Conservation (phyloP, 306 rosid species). For the Benincasa hispida region DNA sequence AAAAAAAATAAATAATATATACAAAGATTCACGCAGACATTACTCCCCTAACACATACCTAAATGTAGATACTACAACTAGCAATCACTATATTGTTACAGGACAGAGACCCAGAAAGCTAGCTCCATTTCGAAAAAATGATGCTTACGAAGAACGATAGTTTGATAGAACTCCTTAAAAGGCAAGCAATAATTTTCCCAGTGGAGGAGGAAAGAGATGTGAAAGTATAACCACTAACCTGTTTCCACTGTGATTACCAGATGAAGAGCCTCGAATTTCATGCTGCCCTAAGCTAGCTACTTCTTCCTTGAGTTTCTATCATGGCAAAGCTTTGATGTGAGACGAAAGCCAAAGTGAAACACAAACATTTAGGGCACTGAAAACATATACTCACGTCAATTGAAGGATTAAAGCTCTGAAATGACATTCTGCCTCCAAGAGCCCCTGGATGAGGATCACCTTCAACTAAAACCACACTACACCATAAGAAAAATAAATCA, state of each 20-base stretch:
- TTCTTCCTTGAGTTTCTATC: slow-evolving; percentile 73
- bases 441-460: slow-evolving; percentile 91
- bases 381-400: slow-evolving; percentile 75
- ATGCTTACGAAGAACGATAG: not conserved
- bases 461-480: slow-evolving; percentile 73
- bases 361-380: slow-evolving; percentile 7
- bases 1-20: too few species aligned
- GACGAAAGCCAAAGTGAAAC: slow-evolving; percentile 5
- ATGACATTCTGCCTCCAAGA: slow-evolving; percentile 70
- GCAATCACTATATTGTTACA: not conserved
- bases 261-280: slow-evolving; percentile 25
- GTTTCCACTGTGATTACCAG: slow-evolving; percentile 32
- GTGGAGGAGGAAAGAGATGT: not conserved
- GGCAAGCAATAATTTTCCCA: not conserved
- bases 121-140: not conserved
- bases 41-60: not conserved
- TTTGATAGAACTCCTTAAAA: not conserved
- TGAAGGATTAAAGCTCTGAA: slow-evolving; percentile 70
- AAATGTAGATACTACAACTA: not conserved
- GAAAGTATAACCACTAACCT: slow-evolving; percentile 34
- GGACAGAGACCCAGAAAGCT: not conserved
- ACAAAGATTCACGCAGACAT: not conserved
- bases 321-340: slow-evolving; percentile 23
- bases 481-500: not conserved
- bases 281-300: slow-evolving; percentile 31